A percentile compares a stretch with the other conserved stretches of the same genome.
phyloP scores from a whole-genome alignment of 2,329 filamentous ascomycete species.

The Colletotrichum noveboracense region DNA sequence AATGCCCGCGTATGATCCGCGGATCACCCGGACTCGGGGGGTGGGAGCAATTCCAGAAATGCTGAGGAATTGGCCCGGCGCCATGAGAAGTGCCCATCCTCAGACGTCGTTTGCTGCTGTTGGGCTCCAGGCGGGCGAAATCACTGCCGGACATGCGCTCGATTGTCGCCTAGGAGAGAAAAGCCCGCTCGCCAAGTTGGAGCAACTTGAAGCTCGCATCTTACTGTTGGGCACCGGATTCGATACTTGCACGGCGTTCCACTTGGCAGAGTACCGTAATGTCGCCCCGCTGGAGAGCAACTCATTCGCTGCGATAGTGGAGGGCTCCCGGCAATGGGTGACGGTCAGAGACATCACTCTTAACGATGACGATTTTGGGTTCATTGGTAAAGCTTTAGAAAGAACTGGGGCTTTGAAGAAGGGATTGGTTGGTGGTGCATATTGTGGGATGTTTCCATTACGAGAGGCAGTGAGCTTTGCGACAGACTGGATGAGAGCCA shows the following conservation, averaged over 20 bases:
- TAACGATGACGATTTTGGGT: slow-evolving; percentile 1
- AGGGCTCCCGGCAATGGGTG: slow-evolving; percentile 13
- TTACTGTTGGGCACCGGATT: slow-evolving; percentile 17
- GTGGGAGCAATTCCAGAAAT: slow-evolving; percentile 22
- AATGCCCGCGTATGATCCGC: slow-evolving; percentile 16
- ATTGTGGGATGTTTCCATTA: neutral
- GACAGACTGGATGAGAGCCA: neutral
- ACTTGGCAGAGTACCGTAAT: slow-evolving; percentile 18
- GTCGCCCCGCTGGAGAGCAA: neutral
- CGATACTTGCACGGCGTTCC: slow-evolving; percentile 19
- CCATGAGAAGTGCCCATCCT: slow-evolving; percentile 21
- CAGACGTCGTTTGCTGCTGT: slow-evolving; percentile 12
- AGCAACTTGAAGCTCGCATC: slow-evolving; percentile 8
- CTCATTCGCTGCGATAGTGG: slow-evolving; percentile 15
- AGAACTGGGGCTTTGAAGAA: neutral
- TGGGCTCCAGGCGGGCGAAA: neutral
- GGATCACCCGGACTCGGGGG: neutral
- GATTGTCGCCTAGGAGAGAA: slow-evolving; percentile 1
- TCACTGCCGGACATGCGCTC: neutral
- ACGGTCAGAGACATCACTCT: slow-evolving; percentile 10
- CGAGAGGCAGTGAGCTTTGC: neutral
- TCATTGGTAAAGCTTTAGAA: neutral
- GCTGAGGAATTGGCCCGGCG: slow-evolving; percentile 21
- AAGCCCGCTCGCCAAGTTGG: neutral
- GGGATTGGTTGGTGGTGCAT: neutral